Evolutionary conservation across 2,329 filamentous ascomycete species (phyloP), one percentile per base, ranked within the genome.

Genomic region (Calonectria pseudoturangicola): DNA sequence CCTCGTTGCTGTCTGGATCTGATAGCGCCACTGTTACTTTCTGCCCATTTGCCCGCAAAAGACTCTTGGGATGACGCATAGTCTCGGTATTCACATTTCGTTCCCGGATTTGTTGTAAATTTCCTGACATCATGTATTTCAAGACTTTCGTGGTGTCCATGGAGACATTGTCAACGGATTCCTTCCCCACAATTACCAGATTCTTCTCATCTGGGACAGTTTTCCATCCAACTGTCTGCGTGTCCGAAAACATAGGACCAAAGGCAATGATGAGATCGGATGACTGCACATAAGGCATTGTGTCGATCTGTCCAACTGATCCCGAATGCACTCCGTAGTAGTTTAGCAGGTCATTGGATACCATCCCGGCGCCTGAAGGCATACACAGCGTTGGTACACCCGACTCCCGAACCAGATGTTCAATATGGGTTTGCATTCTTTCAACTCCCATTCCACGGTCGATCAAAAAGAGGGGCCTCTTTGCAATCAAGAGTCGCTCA

Each of bases 321-420:
- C 54, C 54, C 15, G 54, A 60, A 33, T 60, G 54, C 12, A 60
- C 54, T 39, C 54, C 54, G 6, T 60, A 60, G 13, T 60, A 60
- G 18, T 60, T 60, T 7, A 27, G n/a, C 6, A 12, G 54, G 15
- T 60, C 13, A 41, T 60, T 60, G 13, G 54, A 28, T 4, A 60
- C 36, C 54, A 60, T 60, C 3, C 54, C 54, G 8, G 54, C 54
- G 0, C 54, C 54, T 8, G 54, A 60, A 28, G 54, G 54, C 36
- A 60, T 27, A 25, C 54, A 60, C 4, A 60, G 54, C 4, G 54
- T 60, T 2, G 54, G 54, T 16, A 41, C 54, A 10, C 54, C 33
- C 2, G 36, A 60, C 21, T 60, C 36, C 8, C 16, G 6, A 12
- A 41, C 33, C 0, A 60, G 8, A 13, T 10, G 25, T 60, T 41